Evolutionary conservation across 768 basidiomycete genomes (phyloP), one percentile per base, ranked within the genome.

Genomic region (Albatrellus ellisii): DNA sequence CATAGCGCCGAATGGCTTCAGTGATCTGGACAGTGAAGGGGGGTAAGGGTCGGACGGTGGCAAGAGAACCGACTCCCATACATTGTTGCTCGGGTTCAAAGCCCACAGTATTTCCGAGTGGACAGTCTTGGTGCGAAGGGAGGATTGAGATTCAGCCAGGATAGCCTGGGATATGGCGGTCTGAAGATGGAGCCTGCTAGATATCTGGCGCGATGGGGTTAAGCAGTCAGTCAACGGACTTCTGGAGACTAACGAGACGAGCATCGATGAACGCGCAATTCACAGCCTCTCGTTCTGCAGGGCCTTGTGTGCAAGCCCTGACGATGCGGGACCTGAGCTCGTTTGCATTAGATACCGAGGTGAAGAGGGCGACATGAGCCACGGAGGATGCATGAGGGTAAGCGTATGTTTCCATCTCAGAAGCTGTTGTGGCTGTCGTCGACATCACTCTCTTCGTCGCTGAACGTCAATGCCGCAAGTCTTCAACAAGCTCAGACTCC

Each of bases 251-350:
- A 48, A 94, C 90, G 54, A 89, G 71, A 26, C 66, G 67, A 17
- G 86, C 88, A 56, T 97, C 83, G 54, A 98, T 66, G 59, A 97
- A 97, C 0, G 85, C 83, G 62, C 86, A 95, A 53, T 91, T 87
- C 51, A 95, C 72, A n/a, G 73, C 72, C 22, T 74, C 75, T 39
- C 87, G 72, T 52, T 86, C 82, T 11, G 50, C 52, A 21, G 85
- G 75, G 15, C 88, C 87, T 6, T 69, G 67, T 8, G 67, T 70
- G 3, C 86, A 71, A 0, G 90, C 90, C 5, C 63, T 62, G 38
- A 92, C 67, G 36, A 98, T 78, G 2, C 84, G 70, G 31, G 64
- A 59, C 20, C 80, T 68, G 18, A 95, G 62, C 0, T 59, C 61
- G 0, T 66, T 62, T 0, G 80, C 69, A 52, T 92, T 89, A 20